phyloP scores from a whole-genome alignment of 345 rosid genomes.

The Salix caprea region DNA sequence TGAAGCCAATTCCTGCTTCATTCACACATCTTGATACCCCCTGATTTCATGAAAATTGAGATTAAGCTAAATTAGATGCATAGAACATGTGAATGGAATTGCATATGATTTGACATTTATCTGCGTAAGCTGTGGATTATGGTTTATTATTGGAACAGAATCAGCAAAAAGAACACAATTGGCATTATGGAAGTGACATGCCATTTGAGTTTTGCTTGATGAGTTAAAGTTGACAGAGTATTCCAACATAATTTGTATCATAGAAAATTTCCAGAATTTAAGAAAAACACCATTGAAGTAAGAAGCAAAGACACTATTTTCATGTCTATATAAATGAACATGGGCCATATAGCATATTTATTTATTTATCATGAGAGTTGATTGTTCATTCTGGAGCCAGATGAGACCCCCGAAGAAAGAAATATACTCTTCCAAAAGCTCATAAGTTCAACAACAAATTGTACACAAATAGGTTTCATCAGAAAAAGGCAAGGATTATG shows the following conservation, averaged over 20 bases:
- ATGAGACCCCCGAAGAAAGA: neutral
- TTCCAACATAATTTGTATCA: neutral
- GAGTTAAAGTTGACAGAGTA: neutral
- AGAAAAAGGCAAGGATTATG: neutral
- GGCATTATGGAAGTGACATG: neutral
- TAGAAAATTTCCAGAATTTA: neutral
- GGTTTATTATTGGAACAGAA: neutral
- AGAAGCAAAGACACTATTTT: neutral
- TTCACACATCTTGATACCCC: slow-evolving; percentile 72
- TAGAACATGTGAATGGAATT: neutral
- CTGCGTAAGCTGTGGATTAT: neutral
- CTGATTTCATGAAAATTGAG: slow-evolving; percentile 23
- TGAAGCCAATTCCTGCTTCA: slow-evolving; percentile 85
- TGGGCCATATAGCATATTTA: neutral
- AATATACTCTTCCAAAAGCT: neutral
- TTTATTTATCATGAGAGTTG: neutral
- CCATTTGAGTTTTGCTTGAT: neutral
- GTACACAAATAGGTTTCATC: neutral
- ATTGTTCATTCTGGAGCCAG: neutral
- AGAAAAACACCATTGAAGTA: neutral
- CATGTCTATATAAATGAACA: neutral
- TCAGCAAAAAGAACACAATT: neutral
- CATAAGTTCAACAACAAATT: neutral
- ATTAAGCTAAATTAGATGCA: neutral
- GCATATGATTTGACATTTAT: neutral